Base-by-base conservation (phyloP, 2,329 filamentous ascomycete species). In the Trichophyton benhamiae region DNA sequence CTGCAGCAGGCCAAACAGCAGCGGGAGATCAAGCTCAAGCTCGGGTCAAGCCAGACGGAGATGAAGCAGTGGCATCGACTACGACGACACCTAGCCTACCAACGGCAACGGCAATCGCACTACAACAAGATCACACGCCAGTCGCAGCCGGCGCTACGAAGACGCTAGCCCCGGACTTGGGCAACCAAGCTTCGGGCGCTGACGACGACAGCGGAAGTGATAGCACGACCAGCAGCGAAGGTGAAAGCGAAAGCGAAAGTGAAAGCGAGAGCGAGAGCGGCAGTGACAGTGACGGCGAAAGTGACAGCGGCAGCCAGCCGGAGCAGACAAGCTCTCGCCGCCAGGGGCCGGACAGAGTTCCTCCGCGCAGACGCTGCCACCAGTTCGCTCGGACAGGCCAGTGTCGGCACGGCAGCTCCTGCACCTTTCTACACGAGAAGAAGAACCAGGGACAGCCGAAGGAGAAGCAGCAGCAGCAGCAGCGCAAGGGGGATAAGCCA, bases 251-350 rank as follows among this genome's bases (percentile, higher is more conserved):
- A 27, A 27, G 27, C 1, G 27, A 30, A 38, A 36, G n/a, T 27
- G 44, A 38, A 30, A 20, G 44, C 44, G 38, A 41, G 38, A 48
- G 44, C 20, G 44, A 22, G 17, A 48, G 44, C 11, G 44, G 22
- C 44, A 22, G 17, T 20, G 20, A 48, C 20, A 36, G n/a, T 27
- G 44, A 38, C 20, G 9, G n/a, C 44, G 38, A 11, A 3, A 25
- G 44, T 20, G 44, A 22, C 17, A 48, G 44, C 11, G 44, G 17
- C 44, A 13, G 17, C 44, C 70, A 72, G 3, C 77, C 77, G 8
- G 76, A 79, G 61, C 66, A 76, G 62, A 64, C 67, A n/a, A 75
- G 72, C 52, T 74, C 74, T 17, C 74, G 74, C 59, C 72, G 73
- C 11, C 66, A 72, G 33, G 72, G 69, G 11, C 75, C 74, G n/a